These are phyloP conservation scores for Kodamaea suecica DNA, from an alignment of 1,139 yeast genomes.

Conservation along the genomic window DNA sequence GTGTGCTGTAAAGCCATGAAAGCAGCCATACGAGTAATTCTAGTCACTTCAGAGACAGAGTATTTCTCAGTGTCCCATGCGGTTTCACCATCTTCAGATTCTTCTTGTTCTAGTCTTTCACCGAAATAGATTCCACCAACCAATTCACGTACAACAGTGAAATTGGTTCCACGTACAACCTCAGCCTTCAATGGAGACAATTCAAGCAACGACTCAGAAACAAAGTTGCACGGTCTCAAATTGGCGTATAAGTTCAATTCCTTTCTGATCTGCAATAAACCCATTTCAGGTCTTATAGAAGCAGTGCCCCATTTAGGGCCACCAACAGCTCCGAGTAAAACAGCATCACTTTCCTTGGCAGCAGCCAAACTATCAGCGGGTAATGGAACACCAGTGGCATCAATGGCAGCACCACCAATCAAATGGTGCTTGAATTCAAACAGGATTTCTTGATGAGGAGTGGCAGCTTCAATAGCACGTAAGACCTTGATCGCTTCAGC, in stretches of 20 bases:
- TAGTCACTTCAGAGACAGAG: constrained; percentile 83
- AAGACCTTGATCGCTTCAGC: constrained; percentile 90
- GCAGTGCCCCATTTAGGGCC: constrained; percentile 99
- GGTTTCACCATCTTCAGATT: constrained; percentile 54
- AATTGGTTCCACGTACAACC: constrained; percentile 84
- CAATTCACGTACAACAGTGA: constrained; percentile 89
- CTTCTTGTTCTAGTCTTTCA: constrained; percentile 88
- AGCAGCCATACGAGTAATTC: constrained; percentile 98
- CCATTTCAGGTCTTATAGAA: constrained; percentile 93
- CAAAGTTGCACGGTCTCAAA: constrained; percentile 93
- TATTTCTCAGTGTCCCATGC: constrained; percentile 96
- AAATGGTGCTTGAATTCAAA: constrained; percentile 79
- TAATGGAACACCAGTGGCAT: constrained; percentile 89
- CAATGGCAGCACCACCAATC: constrained; percentile 98
- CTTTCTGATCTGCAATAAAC: constrained; percentile 87
- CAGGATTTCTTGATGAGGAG: constrained; percentile 51
- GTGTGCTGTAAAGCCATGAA: constrained; percentile 88
- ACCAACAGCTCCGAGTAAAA: constrained; percentile 94
- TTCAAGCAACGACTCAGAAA: constrained; percentile 78
- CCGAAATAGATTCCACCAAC: constrained; percentile 99
- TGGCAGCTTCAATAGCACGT: constrained; percentile 64
- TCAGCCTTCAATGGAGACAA: constrained; percentile 85
- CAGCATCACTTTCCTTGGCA: constrained; percentile 90
- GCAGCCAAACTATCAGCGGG: constrained; percentile 85
- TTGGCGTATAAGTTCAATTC: constrained; percentile 93